These are phyloP conservation scores for Paracoccidioides brasiliensis DNA, from an alignment of 2,329 filamentous ascomycete genomes.

Conservation along the genomic window DNA sequence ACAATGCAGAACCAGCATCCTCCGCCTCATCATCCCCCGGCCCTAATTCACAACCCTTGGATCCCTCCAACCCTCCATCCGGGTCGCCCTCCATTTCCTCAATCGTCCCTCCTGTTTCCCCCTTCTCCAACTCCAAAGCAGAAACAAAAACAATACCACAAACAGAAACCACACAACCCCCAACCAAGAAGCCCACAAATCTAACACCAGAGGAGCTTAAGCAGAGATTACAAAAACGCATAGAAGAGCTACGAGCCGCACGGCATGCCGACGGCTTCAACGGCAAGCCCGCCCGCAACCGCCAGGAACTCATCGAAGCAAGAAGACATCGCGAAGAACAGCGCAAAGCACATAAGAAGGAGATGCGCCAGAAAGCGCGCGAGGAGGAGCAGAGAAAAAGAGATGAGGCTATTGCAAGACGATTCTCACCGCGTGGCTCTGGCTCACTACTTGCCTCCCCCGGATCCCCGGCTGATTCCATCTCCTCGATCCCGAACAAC, in stretches of 20 bases:
- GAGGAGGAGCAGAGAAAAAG: conserved; percentile 58
- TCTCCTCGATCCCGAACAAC: conserved; percentile 41
- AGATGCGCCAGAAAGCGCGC: conserved; percentile 61
- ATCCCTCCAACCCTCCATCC: conserved; percentile 39
- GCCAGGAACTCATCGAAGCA: conserved; percentile 84
- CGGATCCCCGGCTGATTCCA: conserved; percentile 35
- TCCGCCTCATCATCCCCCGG: conserved; percentile 29
- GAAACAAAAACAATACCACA: background rate
- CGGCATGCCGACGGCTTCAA: conserved; percentile 79
- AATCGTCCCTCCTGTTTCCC: conserved; percentile 36
- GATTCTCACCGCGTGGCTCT: conserved; percentile 43
- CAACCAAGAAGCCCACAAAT: conserved; percentile 45
- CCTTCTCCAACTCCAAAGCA: conserved; percentile 13
- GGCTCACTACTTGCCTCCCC: conserved; percentile 45
- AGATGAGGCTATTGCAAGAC: conserved; percentile 44
- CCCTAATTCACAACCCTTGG: conserved; percentile 44
- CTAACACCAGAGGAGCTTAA: conserved; percentile 62
- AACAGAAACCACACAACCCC: conserved; percentile 7
- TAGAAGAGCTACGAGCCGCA: conserved; percentile 70
- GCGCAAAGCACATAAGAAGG: conserved; percentile 79
- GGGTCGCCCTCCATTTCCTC: conserved; percentile 58
- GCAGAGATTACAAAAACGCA: conserved; percentile 65
- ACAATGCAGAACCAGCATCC: conserved; percentile 28
- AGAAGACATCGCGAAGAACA: conserved; percentile 77
- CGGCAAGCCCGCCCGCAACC: conserved; percentile 67